Conservation (phyloP, 208 protist genomes). For the Blastocrithidia nonstop region DNA sequence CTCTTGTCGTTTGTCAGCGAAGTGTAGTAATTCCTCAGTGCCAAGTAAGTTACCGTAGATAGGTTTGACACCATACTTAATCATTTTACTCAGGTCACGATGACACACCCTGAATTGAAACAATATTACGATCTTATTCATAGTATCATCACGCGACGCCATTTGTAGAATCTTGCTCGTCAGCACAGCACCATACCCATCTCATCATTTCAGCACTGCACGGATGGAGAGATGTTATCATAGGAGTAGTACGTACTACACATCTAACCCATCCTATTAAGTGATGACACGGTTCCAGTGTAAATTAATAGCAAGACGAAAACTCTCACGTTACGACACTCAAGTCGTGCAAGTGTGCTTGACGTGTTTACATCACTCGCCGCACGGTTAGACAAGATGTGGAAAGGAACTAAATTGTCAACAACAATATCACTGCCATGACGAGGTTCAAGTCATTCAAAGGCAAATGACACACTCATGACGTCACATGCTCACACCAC, state of each 20-base stretch:
- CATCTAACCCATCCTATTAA: slow-evolving; percentile 46
- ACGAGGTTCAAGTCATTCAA: too few species aligned
- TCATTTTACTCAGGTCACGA: slow-evolving; percentile 9
- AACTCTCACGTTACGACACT: slow-evolving; percentile 42
- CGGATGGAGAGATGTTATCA: slow-evolving; percentile 13
- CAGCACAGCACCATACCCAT: slow-evolving; percentile 26
- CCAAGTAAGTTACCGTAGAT: background rate
- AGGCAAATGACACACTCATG: too few species aligned
- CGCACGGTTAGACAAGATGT: too few species aligned
- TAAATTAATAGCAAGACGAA: slow-evolving; percentile 57
- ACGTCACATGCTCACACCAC: too few species aligned
- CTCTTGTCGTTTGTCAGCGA: background rate
- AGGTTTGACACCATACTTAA: slow-evolving; percentile 12
- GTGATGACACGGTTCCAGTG: slow-evolving; percentile 30
- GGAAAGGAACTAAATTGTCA: slow-evolving; percentile 5
- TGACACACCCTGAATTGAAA: slow-evolving; percentile 7
- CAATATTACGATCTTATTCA: slow-evolving; percentile 13
- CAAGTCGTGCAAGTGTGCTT: slow-evolving; percentile 42
- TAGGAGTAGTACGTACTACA: slow-evolving; percentile 36
- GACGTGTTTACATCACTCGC: slow-evolving; percentile 30
- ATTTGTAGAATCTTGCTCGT: slow-evolving; percentile 30
- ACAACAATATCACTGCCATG: slow-evolving; percentile 2
- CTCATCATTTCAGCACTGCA: slow-evolving; percentile 18
- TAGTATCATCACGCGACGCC: slow-evolving; percentile 31
- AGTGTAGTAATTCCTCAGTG: background rate